A percentile compares a stretch with the other conserved stretches of the same genome.
Conservation (phyloP, 2,329 filamentous ascomycete species). For the Cordyceps farinosa region DNA sequence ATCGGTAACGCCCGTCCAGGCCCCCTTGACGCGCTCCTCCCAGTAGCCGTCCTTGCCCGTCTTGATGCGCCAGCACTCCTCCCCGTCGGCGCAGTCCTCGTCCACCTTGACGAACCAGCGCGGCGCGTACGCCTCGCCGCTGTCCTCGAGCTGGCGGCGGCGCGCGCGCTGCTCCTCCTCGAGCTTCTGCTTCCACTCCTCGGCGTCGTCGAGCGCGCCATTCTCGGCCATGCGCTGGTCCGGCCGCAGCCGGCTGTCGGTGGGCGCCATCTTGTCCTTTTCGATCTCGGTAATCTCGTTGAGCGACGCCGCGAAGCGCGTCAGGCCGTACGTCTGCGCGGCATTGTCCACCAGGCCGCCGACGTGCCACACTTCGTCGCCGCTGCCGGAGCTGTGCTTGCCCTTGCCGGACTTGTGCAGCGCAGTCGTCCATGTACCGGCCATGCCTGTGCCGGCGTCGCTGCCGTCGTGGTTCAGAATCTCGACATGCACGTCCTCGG, state of each 20-base stretch:
- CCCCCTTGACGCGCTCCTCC: slow-evolving; percentile 71
- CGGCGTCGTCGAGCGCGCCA: slow-evolving; percentile 77
- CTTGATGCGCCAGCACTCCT: slow-evolving; percentile 73
- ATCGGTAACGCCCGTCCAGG: slow-evolving; percentile 58
- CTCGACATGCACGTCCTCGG: slow-evolving; percentile 82
- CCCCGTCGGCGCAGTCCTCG: slow-evolving; percentile 53
- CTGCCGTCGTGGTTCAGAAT: slow-evolving; percentile 64
- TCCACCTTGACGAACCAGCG: slow-evolving; percentile 78
- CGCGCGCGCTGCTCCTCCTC: slow-evolving; percentile 82
- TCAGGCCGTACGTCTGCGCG: slow-evolving; percentile 79
- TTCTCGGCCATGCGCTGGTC: slow-evolving; percentile 84
- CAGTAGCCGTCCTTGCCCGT: slow-evolving; percentile 86
- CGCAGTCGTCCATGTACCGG: slow-evolving; percentile 79
- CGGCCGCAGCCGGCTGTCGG: slow-evolving; percentile 78
- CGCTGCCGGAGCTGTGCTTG: slow-evolving; percentile 46
- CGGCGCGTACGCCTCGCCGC: slow-evolving; percentile 68
- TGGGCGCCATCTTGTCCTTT: slow-evolving; percentile 67
- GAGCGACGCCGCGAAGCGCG: slow-evolving; percentile 76
- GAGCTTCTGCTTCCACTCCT: slow-evolving; percentile 74
- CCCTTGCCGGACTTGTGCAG: slow-evolving; percentile 65
- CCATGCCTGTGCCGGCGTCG: slow-evolving; percentile 63
- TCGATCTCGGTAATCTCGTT: slow-evolving; percentile 88
- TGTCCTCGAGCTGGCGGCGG: slow-evolving; percentile 70
- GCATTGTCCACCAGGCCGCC: slow-evolving; percentile 77
- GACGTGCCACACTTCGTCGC: slow-evolving; percentile 72